Evolutionary conservation across 2,329 filamentous ascomycete species (phyloP).

Genomic region (Madurella mycetomatis): DNA sequence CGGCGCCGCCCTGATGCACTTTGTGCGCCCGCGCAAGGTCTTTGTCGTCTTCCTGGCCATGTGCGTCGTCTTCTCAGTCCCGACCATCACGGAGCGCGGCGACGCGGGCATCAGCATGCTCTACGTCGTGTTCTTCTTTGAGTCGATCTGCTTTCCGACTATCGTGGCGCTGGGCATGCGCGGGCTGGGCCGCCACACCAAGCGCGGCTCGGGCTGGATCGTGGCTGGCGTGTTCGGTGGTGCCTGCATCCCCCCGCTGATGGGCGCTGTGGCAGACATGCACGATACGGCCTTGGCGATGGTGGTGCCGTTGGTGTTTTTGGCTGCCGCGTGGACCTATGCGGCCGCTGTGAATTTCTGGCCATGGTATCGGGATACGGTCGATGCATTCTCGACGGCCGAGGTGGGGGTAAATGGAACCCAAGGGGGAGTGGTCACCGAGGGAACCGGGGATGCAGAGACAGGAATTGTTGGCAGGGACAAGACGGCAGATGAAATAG

Average conservation of each 20-base stretch:
- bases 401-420: slow-evolving; percentile 35
- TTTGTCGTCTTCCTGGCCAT: slow-evolving; percentile 61
- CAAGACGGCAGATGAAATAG: not conserved
- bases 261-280: slow-evolving; percentile 62
- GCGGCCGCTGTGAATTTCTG: slow-evolving; percentile 62
- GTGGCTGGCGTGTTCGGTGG: slow-evolving; percentile 69
- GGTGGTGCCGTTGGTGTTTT: slow-evolving; percentile 60
- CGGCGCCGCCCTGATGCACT: slow-evolving; percentile 64
- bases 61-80: slow-evolving; percentile 59
- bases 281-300: slow-evolving; percentile 59
- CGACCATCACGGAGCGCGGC: slow-evolving; percentile 44
- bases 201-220: slow-evolving; percentile 69
- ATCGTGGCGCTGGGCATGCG: slow-evolving; percentile 75
- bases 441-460: not conserved
- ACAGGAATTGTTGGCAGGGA: not conserved
- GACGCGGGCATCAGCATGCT: slow-evolving; percentile 56
- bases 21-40: slow-evolving; percentile 59
- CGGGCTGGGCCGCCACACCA: slow-evolving; percentile 70
- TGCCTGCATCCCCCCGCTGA: slow-evolving; percentile 67
- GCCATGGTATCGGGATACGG: slow-evolving; percentile 57
- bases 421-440: not conserved
- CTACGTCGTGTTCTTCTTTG: slow-evolving; percentile 71
- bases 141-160: slow-evolving; percentile 75
- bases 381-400: slow-evolving; percentile 52
- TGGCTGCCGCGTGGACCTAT: slow-evolving; percentile 53